Evolutionary conservation across 2,329 filamentous ascomycete genomes (phyloP), one percentile per base, ranked within the genome.

Genomic region (Dryadomyces sulphureus): DNA sequence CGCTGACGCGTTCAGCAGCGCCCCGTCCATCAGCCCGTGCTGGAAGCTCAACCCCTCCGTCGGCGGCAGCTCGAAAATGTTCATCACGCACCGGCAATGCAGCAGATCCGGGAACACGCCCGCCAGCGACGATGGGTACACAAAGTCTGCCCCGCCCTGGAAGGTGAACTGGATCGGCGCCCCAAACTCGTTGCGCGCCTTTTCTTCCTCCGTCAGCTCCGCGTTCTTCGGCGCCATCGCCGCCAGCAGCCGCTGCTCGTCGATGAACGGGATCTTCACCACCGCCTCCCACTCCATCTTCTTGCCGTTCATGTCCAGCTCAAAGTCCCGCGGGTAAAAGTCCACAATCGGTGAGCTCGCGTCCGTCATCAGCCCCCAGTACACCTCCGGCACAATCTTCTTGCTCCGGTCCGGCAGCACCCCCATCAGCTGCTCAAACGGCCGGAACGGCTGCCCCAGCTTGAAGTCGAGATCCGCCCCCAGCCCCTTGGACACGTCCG

Each of bases 211-310:
- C 3, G 77, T 77, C n/a, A 98, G 70, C 2, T 84, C 65, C 38
- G 80, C 68, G 52, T 96, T 89, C 60, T 82, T 88, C 7, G 88
- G 80, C 16, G 73, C 81, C 84, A 98, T 95, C 7, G 90, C 92
- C 34, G 70, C 66, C 46, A 98, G 70, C 2, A 98, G 69, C 22
- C 92, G 78, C 56, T 82, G 78, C 61, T 98, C 90, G 48, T 98
- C 87, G 52, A 98, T 98, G 64, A 98, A 98, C 0, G 92, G 92
- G 57, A 98, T 98, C 64, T 96, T 98, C 53, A 98, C 88, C 34
- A 98, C 90, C 24, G 92, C 92, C 60, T 98, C 92, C 92, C 92
- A 98, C 52, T 98, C 93, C 84, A 94, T 93, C 67, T 94, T 98
- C 69, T 98, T 98, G 49, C 92, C 93, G 56, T 98, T 96, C 92